Base-by-base conservation (phyloP, 768 basidiomycete genomes). In the Rhizopogon rudus region DNA sequence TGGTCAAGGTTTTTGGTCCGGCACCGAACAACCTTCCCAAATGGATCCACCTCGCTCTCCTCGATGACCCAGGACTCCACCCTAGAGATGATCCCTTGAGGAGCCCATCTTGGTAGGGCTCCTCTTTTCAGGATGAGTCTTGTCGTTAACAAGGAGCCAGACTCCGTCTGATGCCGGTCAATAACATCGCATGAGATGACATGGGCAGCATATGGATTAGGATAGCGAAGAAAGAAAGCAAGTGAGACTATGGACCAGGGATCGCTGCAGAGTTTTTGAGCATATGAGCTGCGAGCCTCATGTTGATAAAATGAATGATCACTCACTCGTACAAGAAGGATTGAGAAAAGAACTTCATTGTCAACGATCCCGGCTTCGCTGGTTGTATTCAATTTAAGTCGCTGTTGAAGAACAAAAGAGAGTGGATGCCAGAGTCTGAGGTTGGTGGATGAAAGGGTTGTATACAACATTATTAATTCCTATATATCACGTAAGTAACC, bases 161-260 rank as follows among this genome's bases (percentile, higher is more conserved):
- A 72, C 12, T 86, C 77, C 1, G 90, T 85, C 60, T 89, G 76
- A 17, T 73, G 77, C 61, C 95, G 89, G 52, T 91, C 89, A 60
- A 98, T 84, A 65, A 98, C 93, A 75, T 98, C 95, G 78, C 93
- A 95, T 4, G 94, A 94, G 61, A 95, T 73, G 69, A 98, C 88
- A 74, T 98, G 95, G 39, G 89, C 78, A 6, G 95, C 91, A 65
- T 92, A 93, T 48, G 95, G 93, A 68, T 97, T 98, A 3, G 95
- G 95, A 72, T 97, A 98, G 59, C 95, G 88, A 56, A 97, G 77
- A 68, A 95, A 95, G 77, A 89, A 97, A 12, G 95, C 95, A 60
- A 96, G 79, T 17, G 95, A 85, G 56, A 96, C 91, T 61, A 91
- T 95, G 55, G 91, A 79, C 84, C 95, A 93, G 70, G 93, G 83